phyloP scores from a whole-genome alignment of 2,329 filamentous ascomycete species.

The Fusarium sp. region DNA sequence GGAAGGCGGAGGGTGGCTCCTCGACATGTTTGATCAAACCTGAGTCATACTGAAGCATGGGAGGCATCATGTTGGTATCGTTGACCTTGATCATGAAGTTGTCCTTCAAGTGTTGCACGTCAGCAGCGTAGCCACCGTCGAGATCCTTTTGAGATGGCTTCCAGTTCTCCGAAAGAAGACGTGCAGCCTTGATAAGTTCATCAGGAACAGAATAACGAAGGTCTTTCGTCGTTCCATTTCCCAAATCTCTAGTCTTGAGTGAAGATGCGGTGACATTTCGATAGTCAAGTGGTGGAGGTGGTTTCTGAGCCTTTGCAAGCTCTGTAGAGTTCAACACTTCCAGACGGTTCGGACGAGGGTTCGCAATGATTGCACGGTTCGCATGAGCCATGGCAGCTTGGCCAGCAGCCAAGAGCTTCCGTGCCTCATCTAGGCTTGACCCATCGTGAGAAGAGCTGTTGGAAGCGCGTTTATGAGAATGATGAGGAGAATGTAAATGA shows the following conservation, averaged over 20 bases:
- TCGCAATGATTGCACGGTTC: neutral
- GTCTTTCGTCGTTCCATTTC: neutral
- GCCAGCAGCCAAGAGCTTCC: conserved; percentile 2
- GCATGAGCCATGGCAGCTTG: conserved; percentile 5
- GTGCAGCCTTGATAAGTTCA: neutral
- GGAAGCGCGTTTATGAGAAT: neutral
- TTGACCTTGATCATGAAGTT: neutral
- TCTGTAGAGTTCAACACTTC: neutral
- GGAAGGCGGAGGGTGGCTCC: neutral
- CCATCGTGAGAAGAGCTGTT: neutral
- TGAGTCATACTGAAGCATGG: neutral
- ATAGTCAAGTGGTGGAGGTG: neutral
- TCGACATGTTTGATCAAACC: neutral
- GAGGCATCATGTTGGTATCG: neutral
- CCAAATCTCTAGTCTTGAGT: neutral
- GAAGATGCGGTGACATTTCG: neutral
- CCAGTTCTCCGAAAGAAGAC: neutral
- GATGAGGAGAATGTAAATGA: neutral
- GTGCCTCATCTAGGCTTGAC: neutral
- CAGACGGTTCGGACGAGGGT: neutral
- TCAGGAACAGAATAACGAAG: neutral
- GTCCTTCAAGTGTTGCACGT: neutral
- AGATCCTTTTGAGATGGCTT: neutral
- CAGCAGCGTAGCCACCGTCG: neutral
- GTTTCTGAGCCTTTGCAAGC: neutral